Evolutionary conservation across 2,329 filamentous ascomycete species (phyloP).

Genomic region (Aspergillus novoparasiticus): DNA sequence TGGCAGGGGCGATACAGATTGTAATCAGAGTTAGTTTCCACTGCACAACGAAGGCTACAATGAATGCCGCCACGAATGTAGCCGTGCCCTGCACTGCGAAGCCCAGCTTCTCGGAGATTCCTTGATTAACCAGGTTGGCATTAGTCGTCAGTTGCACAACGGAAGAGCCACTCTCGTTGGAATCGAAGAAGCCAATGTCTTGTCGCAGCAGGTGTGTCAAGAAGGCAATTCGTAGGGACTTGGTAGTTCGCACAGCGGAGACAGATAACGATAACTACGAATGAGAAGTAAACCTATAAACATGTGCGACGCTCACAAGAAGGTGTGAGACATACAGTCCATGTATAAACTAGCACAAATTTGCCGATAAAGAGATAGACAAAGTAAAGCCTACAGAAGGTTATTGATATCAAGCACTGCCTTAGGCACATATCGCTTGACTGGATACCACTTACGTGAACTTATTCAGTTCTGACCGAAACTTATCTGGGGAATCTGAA

Average conservation of each 20-base stretch:
- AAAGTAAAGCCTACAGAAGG: constrained; percentile 1
- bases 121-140: constrained; percentile 41
- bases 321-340: constrained; percentile 1
- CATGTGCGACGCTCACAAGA: neutral
- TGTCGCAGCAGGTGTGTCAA: constrained; percentile 7
- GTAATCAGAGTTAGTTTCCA: constrained; percentile 51
- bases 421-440: neutral
- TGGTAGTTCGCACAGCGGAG: constrained; percentile 4
- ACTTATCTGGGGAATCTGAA: neutral
- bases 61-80: constrained; percentile 43
- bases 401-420: neutral
- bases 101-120: constrained; percentile 45
- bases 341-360: constrained; percentile 3
- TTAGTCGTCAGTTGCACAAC: constrained; percentile 25
- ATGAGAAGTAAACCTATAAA: neutral
- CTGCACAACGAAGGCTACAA: constrained; percentile 43
- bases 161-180: neutral
- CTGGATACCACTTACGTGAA: neutral
- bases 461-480: constrained; percentile 1
- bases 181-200: constrained; percentile 9
- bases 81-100: constrained; percentile 36
- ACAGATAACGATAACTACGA: constrained; percentile 1
- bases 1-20: constrained; percentile 50
- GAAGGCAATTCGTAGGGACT: neutral
- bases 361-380: constrained; percentile 8